Evolutionary conservation across 1,284 basidiomycete species (phyloP).

Genomic region (Inonotus hispidus): DNA sequence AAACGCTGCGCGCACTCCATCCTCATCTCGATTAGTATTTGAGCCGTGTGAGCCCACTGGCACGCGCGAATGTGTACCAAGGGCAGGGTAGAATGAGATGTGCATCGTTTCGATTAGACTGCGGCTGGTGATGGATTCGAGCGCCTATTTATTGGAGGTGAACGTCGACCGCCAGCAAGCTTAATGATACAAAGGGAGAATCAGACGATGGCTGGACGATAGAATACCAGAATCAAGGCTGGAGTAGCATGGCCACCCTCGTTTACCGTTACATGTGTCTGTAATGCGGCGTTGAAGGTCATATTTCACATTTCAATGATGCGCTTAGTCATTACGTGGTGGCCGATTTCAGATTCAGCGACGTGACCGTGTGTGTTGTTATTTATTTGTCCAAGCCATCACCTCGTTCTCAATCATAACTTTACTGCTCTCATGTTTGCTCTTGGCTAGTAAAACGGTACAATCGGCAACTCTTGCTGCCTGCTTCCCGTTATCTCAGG

Average conservation of each 20-base stretch:
- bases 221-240: background rate
- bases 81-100: constrained; percentile 5
- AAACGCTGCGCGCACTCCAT: constrained; percentile 31
- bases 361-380: background rate
- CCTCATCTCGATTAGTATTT: background rate
- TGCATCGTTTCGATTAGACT: background rate
- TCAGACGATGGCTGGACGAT: background rate
- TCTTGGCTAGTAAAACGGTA: no score
- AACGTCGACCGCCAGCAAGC: no score
- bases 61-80: background rate
- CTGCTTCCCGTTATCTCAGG: no score
- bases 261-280: background rate
- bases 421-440: no score
- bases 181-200: background rate
- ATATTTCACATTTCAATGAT: background rate
- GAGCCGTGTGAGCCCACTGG: background rate
- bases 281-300: background rate
- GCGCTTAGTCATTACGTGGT: background rate
- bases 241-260: background rate
- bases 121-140: background rate
- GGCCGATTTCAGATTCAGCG: background rate
- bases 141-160: no score
- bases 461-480: no score
- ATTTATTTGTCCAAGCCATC: background rate
- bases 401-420: background rate